Percentiles rank a stretch among this genome's conserved stretches.
phyloP scores from a whole-genome alignment of 1,139 yeast species.

The Blastobotrys indianensis region DNA sequence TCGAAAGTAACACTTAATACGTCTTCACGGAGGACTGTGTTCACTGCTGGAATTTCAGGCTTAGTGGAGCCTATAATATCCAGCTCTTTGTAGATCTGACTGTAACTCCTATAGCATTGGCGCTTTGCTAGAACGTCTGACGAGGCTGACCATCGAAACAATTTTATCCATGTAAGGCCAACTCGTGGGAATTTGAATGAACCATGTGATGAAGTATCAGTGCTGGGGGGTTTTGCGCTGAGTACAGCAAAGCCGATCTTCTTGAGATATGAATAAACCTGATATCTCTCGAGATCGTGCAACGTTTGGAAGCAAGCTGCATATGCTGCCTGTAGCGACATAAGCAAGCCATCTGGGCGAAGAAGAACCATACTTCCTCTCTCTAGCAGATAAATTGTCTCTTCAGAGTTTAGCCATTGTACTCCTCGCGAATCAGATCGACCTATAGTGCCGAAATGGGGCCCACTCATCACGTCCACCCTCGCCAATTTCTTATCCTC shows the following conservation, averaged over 20 bases:
- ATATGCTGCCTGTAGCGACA: constrained; percentile 65
- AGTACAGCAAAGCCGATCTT: constrained; percentile 72
- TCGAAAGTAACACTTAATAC: constrained; percentile 42
- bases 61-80: constrained; percentile 18
- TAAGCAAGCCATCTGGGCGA: constrained; percentile 37
- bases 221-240: constrained; percentile 25
- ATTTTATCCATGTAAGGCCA: not conserved
- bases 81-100: constrained; percentile 19
- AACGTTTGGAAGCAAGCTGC: constrained; percentile 43
- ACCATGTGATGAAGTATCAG: too few species aligned
- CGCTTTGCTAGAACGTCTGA: constrained; percentile 1
- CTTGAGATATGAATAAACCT: constrained; percentile 69
- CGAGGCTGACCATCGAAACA: not conserved
- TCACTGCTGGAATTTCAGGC: not conserved
- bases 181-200: too few species aligned
- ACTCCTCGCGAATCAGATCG: constrained; percentile 43
- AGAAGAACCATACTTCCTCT: constrained; percentile 71
- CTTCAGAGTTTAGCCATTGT: constrained; percentile 56
- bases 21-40: constrained; percentile 9
- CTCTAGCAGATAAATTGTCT: constrained; percentile 70
- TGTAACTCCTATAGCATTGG: constrained; percentile 8
- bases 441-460: constrained; percentile 72
- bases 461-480: constrained; percentile 61
- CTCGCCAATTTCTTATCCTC: constrained; percentile 39
- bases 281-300: constrained; percentile 51